Evolutionary conservation across 768 basidiomycete species (phyloP), one percentile per base, ranked within the genome.

Genomic region (Naganishia randhawae): DNA sequence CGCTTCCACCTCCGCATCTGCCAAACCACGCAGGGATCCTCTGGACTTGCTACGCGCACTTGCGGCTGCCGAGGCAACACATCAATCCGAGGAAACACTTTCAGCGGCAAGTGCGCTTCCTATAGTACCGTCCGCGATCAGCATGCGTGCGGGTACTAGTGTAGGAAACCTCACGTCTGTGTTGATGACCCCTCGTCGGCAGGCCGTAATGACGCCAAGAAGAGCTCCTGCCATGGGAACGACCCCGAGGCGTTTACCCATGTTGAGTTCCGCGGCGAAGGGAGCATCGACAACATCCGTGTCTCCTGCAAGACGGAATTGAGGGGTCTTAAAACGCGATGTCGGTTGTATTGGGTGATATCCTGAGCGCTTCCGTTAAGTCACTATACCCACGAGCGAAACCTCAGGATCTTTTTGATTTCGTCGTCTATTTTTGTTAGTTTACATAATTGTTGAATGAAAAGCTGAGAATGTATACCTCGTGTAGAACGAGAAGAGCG

Each of bases 21-120:
- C 57, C 37, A 61, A 61, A 39, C 37, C 50, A 14, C 50, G 42
- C 13, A 19, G 45, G n/a, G 76, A 78, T 57, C 74, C 77, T 11
- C 74, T 78, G 62, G 35, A 63, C n/a, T 67, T 78, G 67, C 70
- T 78, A 0, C 66, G 76, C 11, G 74, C 74, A 2, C 69, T 78
- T 11, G 77, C 77, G 25, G 63, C 66, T 2, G 74, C 74, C 3
- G 77, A 78, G 63, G 69, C 72, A 19, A 66, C 69, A 45, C 61
- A 69, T 14, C 69, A 72, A 41, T 65, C 55, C 22, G 72, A 73
- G 13, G 71, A 70, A 27, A 68, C 71, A 27, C 63, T 74, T 1
- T 71, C 69, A 5, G 72, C 71, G 22, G 74, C 76, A 13, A 68
- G 67, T 39, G 41, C 67, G 22, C 53, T 68, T 41, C 67, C 67